phyloP scores from a whole-genome alignment of 257 asterid genomes.

The Capsicum pubescens region DNA sequence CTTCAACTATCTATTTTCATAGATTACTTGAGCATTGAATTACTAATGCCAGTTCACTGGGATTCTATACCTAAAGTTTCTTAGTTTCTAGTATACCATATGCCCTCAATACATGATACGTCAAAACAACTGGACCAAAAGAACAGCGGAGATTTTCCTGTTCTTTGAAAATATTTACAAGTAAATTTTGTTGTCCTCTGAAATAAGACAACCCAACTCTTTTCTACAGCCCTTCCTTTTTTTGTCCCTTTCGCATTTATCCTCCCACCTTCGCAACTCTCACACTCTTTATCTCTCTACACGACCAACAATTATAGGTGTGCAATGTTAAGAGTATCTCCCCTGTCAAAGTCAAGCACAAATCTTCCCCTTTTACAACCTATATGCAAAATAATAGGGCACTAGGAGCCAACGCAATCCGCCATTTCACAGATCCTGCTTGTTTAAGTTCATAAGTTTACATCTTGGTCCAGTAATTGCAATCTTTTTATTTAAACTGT shows the following conservation, averaged over 20 bases:
- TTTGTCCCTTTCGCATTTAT: not conserved
- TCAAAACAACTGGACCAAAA: not conserved
- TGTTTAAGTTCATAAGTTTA: not conserved
- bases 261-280: not conserved
- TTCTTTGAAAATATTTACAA: not conserved
- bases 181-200: not conserved
- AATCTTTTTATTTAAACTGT: not conserved
- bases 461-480: not conserved
- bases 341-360: not conserved
- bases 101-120: conserved; percentile 5
- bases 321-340: not conserved
- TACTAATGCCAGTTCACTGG: not conserved
- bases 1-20: not conserved
- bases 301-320: not conserved
- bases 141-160: not conserved
- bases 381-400: not conserved
- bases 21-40: not conserved
- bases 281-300: not conserved
- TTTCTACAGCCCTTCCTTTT: not conserved
- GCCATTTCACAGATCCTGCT: not conserved
- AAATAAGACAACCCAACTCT: not conserved
- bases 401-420: not conserved
- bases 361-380: not conserved
- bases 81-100: not conserved
- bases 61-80: not conserved